These are phyloP conservation scores for Apostasia ramifera DNA, from an alignment of 106 monocot species.

Conservation along the genomic window DNA sequence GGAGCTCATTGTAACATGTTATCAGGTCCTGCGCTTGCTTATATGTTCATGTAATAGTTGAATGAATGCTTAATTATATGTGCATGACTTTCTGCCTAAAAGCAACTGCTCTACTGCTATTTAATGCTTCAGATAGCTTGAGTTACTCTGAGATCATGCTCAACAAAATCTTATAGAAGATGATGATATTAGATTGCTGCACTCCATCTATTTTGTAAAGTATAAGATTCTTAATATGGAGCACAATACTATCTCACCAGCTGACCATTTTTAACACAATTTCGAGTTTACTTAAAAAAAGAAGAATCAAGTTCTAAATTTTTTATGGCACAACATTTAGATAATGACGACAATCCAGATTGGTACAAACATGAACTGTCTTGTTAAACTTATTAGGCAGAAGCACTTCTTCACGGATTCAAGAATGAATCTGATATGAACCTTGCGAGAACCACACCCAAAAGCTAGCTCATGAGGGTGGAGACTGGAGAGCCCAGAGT, in stretches of 20 bases:
- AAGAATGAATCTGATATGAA: no score
- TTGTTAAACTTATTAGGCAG: no score
- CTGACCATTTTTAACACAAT: conserved; percentile 79
- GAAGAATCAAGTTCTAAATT: conserved; percentile 69
- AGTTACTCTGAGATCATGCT: conserved; percentile 76
- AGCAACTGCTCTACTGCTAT: conserved; percentile 65
- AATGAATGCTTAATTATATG: neutral
- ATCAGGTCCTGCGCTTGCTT: conserved; percentile 4
- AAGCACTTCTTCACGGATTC: no score
- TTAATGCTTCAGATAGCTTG: conserved; percentile 69
- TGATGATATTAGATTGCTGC: conserved; percentile 75
- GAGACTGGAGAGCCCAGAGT: no score
- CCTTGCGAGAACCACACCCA: no score
- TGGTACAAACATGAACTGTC: no score
- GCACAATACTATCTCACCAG: conserved; percentile 58
- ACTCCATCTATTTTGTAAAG: conserved; percentile 82
- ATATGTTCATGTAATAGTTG: neutral
- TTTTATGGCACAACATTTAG: conserved; percentile 1
- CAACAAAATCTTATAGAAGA: conserved; percentile 69
- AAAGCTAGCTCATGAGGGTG: no score
- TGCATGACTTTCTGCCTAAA: conserved; percentile 14
- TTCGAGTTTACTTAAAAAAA: conserved; percentile 84
- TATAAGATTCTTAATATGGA: conserved; percentile 88
- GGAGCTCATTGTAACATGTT: conserved; percentile 76
- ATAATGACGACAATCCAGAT: no score